A percentile compares a stretch with the other conserved stretches of the same genome.
These are phyloP conservation scores for Penicillium parvum DNA, from an alignment of 495 filamentous ascomycete species.

Conservation along the genomic window DNA sequence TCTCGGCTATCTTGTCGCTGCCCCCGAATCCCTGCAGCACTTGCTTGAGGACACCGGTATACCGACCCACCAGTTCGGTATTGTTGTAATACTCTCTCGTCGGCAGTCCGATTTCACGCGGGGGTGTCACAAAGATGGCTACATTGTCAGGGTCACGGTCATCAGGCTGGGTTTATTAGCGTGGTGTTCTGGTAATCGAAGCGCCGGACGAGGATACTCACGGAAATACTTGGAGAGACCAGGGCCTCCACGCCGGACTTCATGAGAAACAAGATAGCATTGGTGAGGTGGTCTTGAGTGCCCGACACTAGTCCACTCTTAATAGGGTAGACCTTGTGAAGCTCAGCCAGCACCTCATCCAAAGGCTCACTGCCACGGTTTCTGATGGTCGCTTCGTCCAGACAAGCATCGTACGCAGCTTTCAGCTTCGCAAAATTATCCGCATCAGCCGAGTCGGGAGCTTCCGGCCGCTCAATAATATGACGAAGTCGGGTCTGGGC, in stretches of 20 bases:
- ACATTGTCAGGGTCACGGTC: conserved; percentile 64
- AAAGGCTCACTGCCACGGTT: conserved; percentile 52
- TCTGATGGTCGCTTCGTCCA: conserved; percentile 53
- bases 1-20: conserved; percentile 27
- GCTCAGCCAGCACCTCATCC: conserved; percentile 42
- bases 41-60: conserved; percentile 45
- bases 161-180: conserved; percentile 38
- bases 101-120: conserved; percentile 53
- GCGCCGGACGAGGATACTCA: conserved; percentile 24
- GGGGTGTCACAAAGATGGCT: conserved; percentile 51
- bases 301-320: conserved; percentile 35
- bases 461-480: conserved; percentile 57
- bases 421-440: conserved; percentile 65
- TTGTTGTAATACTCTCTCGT: conserved; percentile 64
- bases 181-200: not conserved
- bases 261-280: conserved; percentile 51
- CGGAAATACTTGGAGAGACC: conserved; percentile 42
- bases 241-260: conserved; percentile 49
- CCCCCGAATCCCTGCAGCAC: conserved; percentile 34
- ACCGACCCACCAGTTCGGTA: conserved; percentile 47
- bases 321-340: conserved; percentile 52
- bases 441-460: conserved; percentile 48
- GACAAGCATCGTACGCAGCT: conserved; percentile 59
- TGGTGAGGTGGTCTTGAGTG: conserved; percentile 42
- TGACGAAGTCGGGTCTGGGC: conserved; percentile 56